Conservation (phyloP, 805 yeast genomes). For the Brettanomyces anomalus region DNA sequence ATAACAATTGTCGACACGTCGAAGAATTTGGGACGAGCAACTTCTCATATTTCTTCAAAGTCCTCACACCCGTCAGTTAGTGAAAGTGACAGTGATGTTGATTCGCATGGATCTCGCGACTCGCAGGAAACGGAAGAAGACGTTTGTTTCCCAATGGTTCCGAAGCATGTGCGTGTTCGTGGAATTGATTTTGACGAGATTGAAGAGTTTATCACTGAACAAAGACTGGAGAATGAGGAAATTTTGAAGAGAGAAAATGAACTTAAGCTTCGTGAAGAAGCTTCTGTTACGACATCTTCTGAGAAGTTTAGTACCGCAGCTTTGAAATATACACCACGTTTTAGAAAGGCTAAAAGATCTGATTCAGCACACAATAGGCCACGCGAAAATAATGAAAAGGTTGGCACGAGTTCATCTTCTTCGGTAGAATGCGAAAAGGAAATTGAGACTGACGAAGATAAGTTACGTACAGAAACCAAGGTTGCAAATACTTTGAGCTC, state of each 20-base stretch:
- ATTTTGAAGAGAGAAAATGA: constrained; percentile 26
- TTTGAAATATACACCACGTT: constrained; percentile 50
- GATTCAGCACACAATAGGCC: background rate
- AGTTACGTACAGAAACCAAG: background rate
- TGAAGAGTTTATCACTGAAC: constrained; percentile 67
- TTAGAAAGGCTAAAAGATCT: background rate
- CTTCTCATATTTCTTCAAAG: background rate
- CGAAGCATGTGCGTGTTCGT: constrained; percentile 47
- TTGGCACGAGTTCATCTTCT: background rate
- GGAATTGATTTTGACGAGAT: constrained; percentile 90
- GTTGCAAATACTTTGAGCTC: background rate
- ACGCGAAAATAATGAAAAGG: background rate
- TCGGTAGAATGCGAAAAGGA: background rate
- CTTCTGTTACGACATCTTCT: constrained; percentile 25
- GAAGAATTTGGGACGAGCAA: background rate
- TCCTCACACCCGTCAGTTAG: constrained; percentile 3
- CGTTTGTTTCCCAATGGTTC: constrained; percentile 91
- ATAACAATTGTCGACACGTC: background rate
- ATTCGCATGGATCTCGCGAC: constrained; percentile 65
- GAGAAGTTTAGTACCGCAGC: constrained; percentile 41
- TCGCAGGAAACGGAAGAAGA: constrained; percentile 94
- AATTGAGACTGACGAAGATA: background rate
- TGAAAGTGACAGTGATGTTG: constrained; percentile 48
- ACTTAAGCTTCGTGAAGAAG: constrained; percentile 13
- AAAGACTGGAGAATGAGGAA: constrained; percentile 39